phyloP scores from a whole-genome alignment of 345 rosid genomes.

The Euclidium syriacum region DNA sequence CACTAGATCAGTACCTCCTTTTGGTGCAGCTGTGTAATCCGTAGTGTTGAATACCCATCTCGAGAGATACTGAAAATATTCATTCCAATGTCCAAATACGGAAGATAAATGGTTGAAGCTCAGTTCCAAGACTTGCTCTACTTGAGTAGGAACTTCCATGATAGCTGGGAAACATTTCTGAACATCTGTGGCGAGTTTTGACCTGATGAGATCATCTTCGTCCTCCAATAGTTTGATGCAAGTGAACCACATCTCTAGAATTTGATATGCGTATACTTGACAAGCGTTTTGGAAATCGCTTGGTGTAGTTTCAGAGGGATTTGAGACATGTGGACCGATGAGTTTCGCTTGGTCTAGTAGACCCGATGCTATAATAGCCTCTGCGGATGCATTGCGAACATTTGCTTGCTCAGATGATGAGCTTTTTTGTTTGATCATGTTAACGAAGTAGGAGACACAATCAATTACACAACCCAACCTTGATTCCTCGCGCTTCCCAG shows the following conservation, averaged over 20 bases:
- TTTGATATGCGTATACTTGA: slow-evolving; percentile 45
- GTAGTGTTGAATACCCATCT: slow-evolving; percentile 54
- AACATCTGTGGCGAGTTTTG: slow-evolving; percentile 54
- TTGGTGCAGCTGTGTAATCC: slow-evolving; percentile 34
- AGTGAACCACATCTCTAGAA: slow-evolving; percentile 66
- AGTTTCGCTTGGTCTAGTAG: slow-evolving; percentile 74
- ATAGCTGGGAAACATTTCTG: slow-evolving; percentile 53
- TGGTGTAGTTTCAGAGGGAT: slow-evolving; percentile 26
- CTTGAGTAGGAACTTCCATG: slow-evolving; percentile 59
- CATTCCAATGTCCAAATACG: slow-evolving; percentile 72
- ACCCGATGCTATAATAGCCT: slow-evolving; percentile 78
- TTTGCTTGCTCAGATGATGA: slow-evolving; percentile 71
- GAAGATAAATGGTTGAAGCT: slow-evolving; percentile 67
- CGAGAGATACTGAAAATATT: slow-evolving; percentile 54
- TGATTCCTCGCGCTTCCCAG: slow-evolving; percentile 28
- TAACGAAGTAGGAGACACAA: slow-evolving; percentile 46
- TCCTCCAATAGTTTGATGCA: slow-evolving; percentile 86
- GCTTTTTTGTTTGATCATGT: slow-evolving; percentile 62
- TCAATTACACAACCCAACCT: slow-evolving; percentile 36
- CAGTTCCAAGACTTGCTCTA: slow-evolving; percentile 74
- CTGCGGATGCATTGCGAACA: slow-evolving; percentile 81
- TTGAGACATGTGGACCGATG: slow-evolving; percentile 46
- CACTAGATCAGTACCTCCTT: slow-evolving; percentile 55
- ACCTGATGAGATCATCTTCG: slow-evolving; percentile 82
- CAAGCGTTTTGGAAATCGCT: slow-evolving; percentile 33